Conservation (phyloP, 2,329 filamentous ascomycete genomes). For the Cryphonectria parasitica region DNA sequence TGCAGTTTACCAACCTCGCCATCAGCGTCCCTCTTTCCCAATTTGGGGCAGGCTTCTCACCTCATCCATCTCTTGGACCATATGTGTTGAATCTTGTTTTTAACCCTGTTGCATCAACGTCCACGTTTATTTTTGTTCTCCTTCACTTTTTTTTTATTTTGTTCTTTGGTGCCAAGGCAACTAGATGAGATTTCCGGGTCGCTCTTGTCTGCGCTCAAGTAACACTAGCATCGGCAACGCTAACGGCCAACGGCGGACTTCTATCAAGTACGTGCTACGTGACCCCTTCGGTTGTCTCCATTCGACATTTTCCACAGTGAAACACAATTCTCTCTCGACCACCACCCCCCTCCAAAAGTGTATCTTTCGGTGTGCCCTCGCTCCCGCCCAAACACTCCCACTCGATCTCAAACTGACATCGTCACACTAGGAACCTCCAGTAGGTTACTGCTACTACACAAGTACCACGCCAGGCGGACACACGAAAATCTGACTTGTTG, state of each 20-base stretch:
- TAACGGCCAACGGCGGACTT: slow-evolving; percentile 18
- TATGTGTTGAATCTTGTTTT: slow-evolving; percentile 3
- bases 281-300: background rate
- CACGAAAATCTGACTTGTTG: background rate
- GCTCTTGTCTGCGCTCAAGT: slow-evolving; percentile 15
- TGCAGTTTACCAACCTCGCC: slow-evolving; percentile 4
- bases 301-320: slow-evolving; percentile 6
- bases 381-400: background rate
- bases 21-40: slow-evolving; percentile 1
- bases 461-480: background rate
- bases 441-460: slow-evolving; percentile 2
- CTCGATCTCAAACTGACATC: background rate
- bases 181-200: slow-evolving; percentile 27
- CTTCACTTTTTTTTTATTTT: too few relatives aligned
- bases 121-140: background rate
- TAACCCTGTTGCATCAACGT: slow-evolving; percentile 5
- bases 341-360: background rate
- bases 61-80: slow-evolving; percentile 16
- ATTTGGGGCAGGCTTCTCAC: slow-evolving; percentile 6
- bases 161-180: slow-evolving; percentile 1
- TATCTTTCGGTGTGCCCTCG: background rate
- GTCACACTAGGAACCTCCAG: slow-evolving; percentile 1
- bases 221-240: slow-evolving; percentile 23
- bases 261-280: slow-evolving; percentile 15
- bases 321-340: background rate